Evolutionary conservation across 73 alveolate genomes (phyloP).

Genomic region (Paramecium caudatum): DNA sequence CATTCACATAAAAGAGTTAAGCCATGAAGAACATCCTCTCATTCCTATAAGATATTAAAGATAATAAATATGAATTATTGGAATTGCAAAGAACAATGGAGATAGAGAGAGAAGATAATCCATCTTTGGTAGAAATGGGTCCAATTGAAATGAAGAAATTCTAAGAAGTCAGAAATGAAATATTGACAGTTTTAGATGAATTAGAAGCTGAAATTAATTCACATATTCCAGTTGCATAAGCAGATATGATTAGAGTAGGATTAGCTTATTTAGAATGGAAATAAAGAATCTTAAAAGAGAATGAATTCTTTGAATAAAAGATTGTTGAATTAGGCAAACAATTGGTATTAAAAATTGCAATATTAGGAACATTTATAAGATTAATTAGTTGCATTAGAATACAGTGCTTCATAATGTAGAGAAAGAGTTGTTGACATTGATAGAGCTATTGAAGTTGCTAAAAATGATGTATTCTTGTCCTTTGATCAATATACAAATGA

Average conservation of each 20-base stretch:
- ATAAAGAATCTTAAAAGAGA: slow-evolving; percentile 46
- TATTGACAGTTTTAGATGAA: slow-evolving; percentile 45
- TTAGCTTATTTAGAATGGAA: slow-evolving; percentile 62
- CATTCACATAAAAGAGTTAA: slow-evolving; percentile 50
- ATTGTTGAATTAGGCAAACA: slow-evolving; percentile 48
- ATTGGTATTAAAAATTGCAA: neutral
- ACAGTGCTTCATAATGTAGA: slow-evolving; percentile 18
- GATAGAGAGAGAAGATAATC: slow-evolving; percentile 15
- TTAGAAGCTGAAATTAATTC: slow-evolving; percentile 41
- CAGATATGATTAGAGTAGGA: slow-evolving; percentile 66
- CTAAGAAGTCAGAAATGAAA: slow-evolving; percentile 49
- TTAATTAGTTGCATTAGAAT: slow-evolving; percentile 44
- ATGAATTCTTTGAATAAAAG: slow-evolving; percentile 42
- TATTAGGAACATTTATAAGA: neutral
- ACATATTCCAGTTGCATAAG: slow-evolving; percentile 53
- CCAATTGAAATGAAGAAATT: slow-evolving; percentile 58
- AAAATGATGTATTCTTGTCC: neutral
- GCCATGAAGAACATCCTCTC: slow-evolving; percentile 55
- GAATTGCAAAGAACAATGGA: slow-evolving; percentile 40
- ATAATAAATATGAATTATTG: slow-evolving; percentile 36
- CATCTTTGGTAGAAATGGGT: slow-evolving; percentile 47
- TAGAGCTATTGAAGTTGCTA: slow-evolving; percentile 54
- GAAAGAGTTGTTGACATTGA: slow-evolving; percentile 49
- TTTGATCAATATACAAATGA: slow-evolving; percentile 22
- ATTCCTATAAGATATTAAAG: slow-evolving; percentile 43